Conservation (phyloP, 768 basidiomycete genomes). For the Aureoboletus auriporus region DNA sequence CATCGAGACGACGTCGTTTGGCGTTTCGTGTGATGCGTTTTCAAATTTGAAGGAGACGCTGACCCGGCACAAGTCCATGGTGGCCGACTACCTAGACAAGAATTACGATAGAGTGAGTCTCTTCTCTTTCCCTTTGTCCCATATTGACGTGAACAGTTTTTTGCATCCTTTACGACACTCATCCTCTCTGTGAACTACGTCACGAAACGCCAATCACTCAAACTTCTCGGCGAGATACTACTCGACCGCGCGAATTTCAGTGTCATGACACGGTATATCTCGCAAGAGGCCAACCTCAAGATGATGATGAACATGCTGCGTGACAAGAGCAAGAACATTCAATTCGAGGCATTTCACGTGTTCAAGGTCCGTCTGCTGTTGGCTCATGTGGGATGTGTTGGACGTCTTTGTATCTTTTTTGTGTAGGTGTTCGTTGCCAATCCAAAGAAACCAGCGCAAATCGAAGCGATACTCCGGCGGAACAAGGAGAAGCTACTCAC, state of each 20-base stretch:
- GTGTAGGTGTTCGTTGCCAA: conserved; percentile 94
- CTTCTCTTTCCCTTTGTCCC: neutral
- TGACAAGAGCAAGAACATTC: conserved; percentile 99
- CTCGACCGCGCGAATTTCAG: conserved; percentile 97
- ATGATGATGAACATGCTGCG: conserved; percentile 99
- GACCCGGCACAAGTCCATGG: too few relatives aligned
- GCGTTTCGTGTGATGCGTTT: too few relatives aligned
- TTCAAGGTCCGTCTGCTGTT: conserved; percentile 74
- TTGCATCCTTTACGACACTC: conserved; percentile 91
- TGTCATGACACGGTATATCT: conserved; percentile 98
- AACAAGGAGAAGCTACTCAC: conserved; percentile 91
- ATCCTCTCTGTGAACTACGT: conserved; percentile 96
- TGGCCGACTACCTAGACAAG: too few relatives aligned
- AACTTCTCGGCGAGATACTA: conserved; percentile 95
- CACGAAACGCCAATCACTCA: conserved; percentile 98
- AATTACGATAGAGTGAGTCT: too few relatives aligned
- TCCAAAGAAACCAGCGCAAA: conserved; percentile 96
- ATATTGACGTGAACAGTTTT: conserved; percentile 62
- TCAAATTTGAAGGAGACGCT: too few relatives aligned
- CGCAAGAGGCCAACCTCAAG: conserved; percentile 93
- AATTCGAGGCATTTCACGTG: conserved; percentile 99
- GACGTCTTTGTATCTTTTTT: neutral
- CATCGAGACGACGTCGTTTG: too few relatives aligned
- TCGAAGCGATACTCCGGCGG: conserved; percentile 82
- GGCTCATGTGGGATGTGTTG: too few relatives aligned